phyloP scores from a whole-genome alignment of 2,329 filamentous ascomycete species.

The Penicillium paneum region DNA sequence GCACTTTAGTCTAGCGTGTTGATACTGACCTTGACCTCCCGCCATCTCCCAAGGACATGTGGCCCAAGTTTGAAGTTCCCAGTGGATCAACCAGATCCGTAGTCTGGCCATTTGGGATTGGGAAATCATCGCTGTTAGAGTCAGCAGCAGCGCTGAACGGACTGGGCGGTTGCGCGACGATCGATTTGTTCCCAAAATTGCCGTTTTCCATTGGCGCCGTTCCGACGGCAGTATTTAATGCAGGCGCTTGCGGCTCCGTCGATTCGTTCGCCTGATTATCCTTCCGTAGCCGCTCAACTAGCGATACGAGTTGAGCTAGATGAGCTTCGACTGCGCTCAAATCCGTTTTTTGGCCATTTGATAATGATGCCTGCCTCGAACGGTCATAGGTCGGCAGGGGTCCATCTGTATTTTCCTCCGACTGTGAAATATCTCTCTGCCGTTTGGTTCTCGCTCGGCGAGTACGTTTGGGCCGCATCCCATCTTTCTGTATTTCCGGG shows the following conservation, averaged over 20 bases:
- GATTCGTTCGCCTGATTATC: background rate
- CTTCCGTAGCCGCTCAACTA: background rate
- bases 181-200: background rate
- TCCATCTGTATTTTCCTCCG: background rate
- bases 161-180: too few species aligned
- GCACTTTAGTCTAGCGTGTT: background rate
- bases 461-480: slow-evolving; percentile 8
- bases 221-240: too few species aligned
- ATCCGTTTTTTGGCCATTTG: background rate
- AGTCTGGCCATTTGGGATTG: slow-evolving; percentile 40
- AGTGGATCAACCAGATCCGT: slow-evolving; percentile 44
- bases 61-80: slow-evolving; percentile 41
- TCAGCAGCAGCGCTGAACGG: slow-evolving; percentile 28
- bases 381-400: background rate
- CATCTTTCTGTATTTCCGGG: slow-evolving; percentile 27
- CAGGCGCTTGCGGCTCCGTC: background rate
- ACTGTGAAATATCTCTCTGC: slow-evolving; percentile 25
- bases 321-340: background rate
- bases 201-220: slow-evolving; percentile 12
- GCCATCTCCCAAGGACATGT: slow-evolving; percentile 44
- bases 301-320: background rate
- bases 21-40: slow-evolving; percentile 34
- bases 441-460: slow-evolving; percentile 33
- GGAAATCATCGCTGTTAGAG: slow-evolving; percentile 41
- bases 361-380: background rate